phyloP scores from a whole-genome alignment of 2,329 filamentous ascomycete species.

The Trichophaea hybrida region DNA sequence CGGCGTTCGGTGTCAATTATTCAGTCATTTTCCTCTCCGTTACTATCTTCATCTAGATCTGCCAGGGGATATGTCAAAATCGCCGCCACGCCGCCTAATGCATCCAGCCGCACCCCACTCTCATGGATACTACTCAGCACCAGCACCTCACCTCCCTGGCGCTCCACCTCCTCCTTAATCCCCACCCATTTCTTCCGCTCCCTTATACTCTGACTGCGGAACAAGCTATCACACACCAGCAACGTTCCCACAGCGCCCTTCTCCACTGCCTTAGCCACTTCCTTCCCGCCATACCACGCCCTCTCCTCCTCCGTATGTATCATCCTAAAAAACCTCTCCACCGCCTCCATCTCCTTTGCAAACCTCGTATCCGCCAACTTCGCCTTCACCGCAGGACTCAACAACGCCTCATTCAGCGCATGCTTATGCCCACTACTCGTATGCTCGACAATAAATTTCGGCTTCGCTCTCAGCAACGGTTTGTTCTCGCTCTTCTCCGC shows the following conservation, averaged over 20 bases:
- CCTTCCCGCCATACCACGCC: constrained; percentile 76
- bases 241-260: constrained; percentile 80
- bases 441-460: constrained; percentile 59
- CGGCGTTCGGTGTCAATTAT: no score
- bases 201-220: constrained; percentile 65
- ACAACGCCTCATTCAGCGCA: constrained; percentile 72
- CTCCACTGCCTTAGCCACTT: constrained; percentile 68
- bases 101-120: constrained; percentile 72
- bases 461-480: constrained; percentile 46
- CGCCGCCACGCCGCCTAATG: constrained; percentile 73
- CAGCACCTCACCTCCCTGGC: constrained; percentile 71
- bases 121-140: constrained; percentile 91
- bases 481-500: constrained; percentile 59
- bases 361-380: constrained; percentile 80
- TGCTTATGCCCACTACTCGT: constrained; percentile 75
- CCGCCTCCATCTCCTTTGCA: constrained; percentile 62
- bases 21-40: constrained; percentile 27
- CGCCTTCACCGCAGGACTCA: constrained; percentile 60
- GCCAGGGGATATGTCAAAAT: constrained; percentile 77
- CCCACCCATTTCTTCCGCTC: constrained; percentile 67
- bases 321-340: constrained; percentile 69
- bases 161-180: constrained; percentile 76
- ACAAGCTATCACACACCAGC: constrained; percentile 74
- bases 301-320: constrained; percentile 72
- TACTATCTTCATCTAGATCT: constrained; percentile 56